phyloP scores from a whole-genome alignment of 2,329 filamentous ascomycete species.

The Dactylonectria estremocensis region DNA sequence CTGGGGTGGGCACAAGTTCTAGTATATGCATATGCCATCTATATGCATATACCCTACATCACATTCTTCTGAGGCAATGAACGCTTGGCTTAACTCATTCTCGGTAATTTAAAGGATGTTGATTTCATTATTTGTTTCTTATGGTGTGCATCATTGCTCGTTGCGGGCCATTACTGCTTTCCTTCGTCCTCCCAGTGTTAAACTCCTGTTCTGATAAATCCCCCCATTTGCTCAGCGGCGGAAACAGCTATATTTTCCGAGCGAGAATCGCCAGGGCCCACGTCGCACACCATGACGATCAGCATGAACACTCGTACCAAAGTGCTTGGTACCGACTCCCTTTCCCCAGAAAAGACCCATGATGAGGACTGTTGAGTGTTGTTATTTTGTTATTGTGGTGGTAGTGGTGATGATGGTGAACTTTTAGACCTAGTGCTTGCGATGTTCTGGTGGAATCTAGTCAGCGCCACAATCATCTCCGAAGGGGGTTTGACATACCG shows the following conservation, averaged over 20 bases:
- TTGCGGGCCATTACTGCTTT: neutral
- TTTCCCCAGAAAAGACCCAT: slow-evolving; percentile 67
- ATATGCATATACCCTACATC: slow-evolving; percentile 13
- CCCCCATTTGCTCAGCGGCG: slow-evolving; percentile 42
- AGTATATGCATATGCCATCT: slow-evolving; percentile 20
- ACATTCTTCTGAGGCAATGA: neutral
- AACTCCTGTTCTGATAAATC: neutral
- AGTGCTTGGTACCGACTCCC: slow-evolving; percentile 62
- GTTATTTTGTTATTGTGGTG: no score
- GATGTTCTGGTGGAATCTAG: slow-evolving; percentile 1
- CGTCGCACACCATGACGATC: slow-evolving; percentile 63
- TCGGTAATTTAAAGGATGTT: neutral
- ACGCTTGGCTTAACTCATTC: neutral
- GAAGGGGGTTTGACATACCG: neutral
- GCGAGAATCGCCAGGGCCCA: slow-evolving; percentile 66
- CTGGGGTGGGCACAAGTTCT: neutral
- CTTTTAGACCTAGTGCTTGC: neutral
- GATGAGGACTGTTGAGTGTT: slow-evolving; percentile 22
- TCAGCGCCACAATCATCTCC: slow-evolving; percentile 9
- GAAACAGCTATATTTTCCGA: slow-evolving; percentile 68
- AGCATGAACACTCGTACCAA: slow-evolving; percentile 65
- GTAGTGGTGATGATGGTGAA: neutral
- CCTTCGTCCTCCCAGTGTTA: neutral
- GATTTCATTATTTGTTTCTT: slow-evolving; percentile 8
- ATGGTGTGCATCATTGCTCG: neutral